A percentile compares a stretch with the other conserved stretches of the same genome.
These are phyloP conservation scores for Akanthomyces lecanii DNA, from an alignment of 2,329 filamentous ascomycete genomes.

Conservation along the genomic window DNA sequence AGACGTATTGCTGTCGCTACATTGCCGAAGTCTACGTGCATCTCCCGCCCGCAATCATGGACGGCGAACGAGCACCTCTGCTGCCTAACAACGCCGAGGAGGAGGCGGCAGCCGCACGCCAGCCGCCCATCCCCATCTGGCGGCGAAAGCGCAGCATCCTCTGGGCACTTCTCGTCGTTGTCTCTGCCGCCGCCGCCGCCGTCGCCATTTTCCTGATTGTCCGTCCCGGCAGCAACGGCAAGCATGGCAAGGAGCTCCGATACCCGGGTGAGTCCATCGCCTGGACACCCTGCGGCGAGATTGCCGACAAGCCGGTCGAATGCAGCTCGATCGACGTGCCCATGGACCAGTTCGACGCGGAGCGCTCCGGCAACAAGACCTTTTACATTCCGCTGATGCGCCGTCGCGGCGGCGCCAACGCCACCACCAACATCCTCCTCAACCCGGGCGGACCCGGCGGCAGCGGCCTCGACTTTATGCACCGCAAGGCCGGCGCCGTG, in stretches of 20 bases:
- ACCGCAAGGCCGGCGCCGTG: constrained; percentile 33
- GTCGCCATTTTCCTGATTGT: constrained; percentile 4
- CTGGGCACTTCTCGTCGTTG: neutral
- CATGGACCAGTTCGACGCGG: constrained; percentile 41
- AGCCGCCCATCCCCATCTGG: constrained; percentile 15
- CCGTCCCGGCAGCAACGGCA: neutral
- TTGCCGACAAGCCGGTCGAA: constrained; percentile 35
- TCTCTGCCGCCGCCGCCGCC: neutral
- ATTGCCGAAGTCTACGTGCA: neutral
- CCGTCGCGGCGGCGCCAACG: constrained; percentile 38
- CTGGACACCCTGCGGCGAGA: constrained; percentile 38
- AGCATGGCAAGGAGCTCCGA: neutral
- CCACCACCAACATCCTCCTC: constrained; percentile 40
- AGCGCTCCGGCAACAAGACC: constrained; percentile 32
- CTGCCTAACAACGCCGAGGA: constrained; percentile 9
- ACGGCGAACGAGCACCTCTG: constrained; percentile 8
- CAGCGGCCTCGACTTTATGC: constrained; percentile 38
- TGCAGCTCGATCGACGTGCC: constrained; percentile 43
- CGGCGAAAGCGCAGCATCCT: constrained; percentile 4
- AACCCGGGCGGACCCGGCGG: constrained; percentile 48
- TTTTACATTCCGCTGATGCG: constrained; percentile 44
- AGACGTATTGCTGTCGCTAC: neutral
- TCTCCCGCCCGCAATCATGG: neutral
- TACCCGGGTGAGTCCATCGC: constrained; percentile 34
- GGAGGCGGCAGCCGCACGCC: neutral